Base-by-base conservation (phyloP, 2,329 filamentous ascomycete species). In the Aureobasidium sp. region DNA sequence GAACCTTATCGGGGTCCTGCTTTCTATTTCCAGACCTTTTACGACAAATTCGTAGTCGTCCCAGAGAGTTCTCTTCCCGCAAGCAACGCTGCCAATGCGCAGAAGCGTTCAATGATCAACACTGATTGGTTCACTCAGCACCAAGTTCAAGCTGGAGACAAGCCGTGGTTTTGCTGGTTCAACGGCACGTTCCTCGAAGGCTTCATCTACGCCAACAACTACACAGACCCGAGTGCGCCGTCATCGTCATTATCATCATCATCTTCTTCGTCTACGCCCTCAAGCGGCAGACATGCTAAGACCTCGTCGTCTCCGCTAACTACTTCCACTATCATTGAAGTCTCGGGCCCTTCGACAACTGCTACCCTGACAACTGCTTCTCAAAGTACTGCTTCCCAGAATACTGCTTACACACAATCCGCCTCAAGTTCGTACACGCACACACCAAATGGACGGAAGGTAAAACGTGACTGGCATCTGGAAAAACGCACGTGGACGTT, bases 121-220 rank as follows among this genome's bases (percentile, higher is more conserved):
- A 56, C 57, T 7, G 66, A 67, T 60, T 65, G 68, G 70, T 58
- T 65, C 64, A 22, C 75, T 62, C 76, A 76, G 42, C 74, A 78
- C 65, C 70, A 76, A 56, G 75, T 78, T 61, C 70, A 75, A 61
- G 77, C 79, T n/a, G 82, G 83, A 9, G 83, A 87, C 39, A 79
- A 78, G 63, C 85, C 85, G 2, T 89, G 85, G 85, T 86, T 84
- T 68, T 89, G 86, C 71, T 83, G 82, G 70, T 89, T 85, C 85
- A 89, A 89, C 69, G 75, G 78, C 15, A 89, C 86, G 0, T 78
- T 84, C 59, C 77, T 88, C 54, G 86, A 89, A 70, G 82, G 83
- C 40, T 88, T 87, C 71, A 79, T 89, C 50, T 89, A 87, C 68
- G 76, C 82, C 49, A 53, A 64, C 35, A 62, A 60, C 52, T 62